Evolutionary conservation across 192 early-diverging fungal genomes (phyloP), one percentile per base, ranked within the genome.

Genomic region (Linnemannia schmuckeri): DNA sequence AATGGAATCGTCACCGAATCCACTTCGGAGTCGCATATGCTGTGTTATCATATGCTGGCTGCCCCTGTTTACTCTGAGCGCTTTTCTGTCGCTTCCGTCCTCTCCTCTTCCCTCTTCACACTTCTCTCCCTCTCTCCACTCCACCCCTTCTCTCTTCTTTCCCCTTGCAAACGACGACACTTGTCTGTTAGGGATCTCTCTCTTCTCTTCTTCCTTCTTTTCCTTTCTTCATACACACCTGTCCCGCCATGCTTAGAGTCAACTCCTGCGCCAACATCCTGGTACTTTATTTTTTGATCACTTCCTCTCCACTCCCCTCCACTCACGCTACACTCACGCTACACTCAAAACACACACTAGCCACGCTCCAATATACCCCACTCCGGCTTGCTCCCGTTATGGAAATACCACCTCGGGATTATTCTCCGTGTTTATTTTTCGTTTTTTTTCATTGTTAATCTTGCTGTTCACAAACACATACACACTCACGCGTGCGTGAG

Each of bases 201-300:
- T n/a, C 40, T 13, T 46, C 63, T 70, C 44, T 18, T 70, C 70
- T 63, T 37, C 40, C 33, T 61, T 10, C n/a, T 44, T 44, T 35
- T 22, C 44, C 72, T 22, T 57, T 44, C 27, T 5, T 46, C 35
- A 33, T n/a, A 61, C 61, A 22, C 33, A 57, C 47, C 20, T 7
- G 27, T 3, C 37, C 66, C 78, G 49, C 72, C 30, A 87, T 87
- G 85, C 54, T 87, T 79, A 79, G 85, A 61, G 54, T 87, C 72
- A 79, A 87, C 76, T 81, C 84, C 42, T 80, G 79, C 75, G 71
- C 78, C 70, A 87, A 87, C 80, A 74, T 81, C 79, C 75, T 87
- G 85, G 85, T 87, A 76, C 85, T 79, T 81, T 35, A 12, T 66
- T 66, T 35, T 30, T 66, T 66, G 61, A 66, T 66, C 61, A 15